Evolutionary conservation across 306 rosid species (phyloP).

Genomic region (Sindora glabra): DNA sequence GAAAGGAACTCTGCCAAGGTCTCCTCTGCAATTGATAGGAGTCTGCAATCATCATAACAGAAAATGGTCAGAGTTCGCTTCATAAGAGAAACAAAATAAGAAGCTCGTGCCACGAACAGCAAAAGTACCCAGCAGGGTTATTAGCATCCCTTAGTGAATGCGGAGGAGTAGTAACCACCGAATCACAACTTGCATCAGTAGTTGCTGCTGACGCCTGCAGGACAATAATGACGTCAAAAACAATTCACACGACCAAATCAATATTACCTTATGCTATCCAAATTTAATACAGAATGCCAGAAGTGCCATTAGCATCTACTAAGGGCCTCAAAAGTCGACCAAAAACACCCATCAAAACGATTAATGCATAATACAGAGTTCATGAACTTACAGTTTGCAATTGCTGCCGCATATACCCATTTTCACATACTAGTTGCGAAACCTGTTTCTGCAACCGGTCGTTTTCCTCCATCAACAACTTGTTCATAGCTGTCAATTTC

Average conservation of each 20-base stretch:
- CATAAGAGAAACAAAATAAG: background rate
- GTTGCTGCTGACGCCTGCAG: slow-evolving; percentile 39
- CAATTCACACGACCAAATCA: background rate
- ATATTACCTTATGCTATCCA: too few relatives aligned
- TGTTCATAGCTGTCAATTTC: slow-evolving; percentile 87
- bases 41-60: slow-evolving; percentile 43
- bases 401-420: slow-evolving; percentile 90
- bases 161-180: slow-evolving; percentile 58
- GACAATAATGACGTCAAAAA: background rate
- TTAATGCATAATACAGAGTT: background rate
- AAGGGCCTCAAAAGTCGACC: too few relatives aligned
- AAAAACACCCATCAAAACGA: background rate
- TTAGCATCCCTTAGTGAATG: slow-evolving; percentile 55
- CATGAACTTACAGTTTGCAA: slow-evolving; percentile 69
- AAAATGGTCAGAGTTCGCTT: background rate
- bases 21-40: slow-evolving; percentile 97
- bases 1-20: slow-evolving; percentile 99
- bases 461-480: slow-evolving; percentile 95
- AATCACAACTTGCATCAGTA: slow-evolving; percentile 61
- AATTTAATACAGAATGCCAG: too few relatives aligned
- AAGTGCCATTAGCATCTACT: background rate
- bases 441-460: slow-evolving; percentile 98
- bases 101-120: background rate
- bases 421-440: slow-evolving; percentile 86
- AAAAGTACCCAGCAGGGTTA: slow-evolving; percentile 69